Base-by-base conservation (phyloP, 1,139 yeast genomes). In the Candida gigantensis region DNA sequence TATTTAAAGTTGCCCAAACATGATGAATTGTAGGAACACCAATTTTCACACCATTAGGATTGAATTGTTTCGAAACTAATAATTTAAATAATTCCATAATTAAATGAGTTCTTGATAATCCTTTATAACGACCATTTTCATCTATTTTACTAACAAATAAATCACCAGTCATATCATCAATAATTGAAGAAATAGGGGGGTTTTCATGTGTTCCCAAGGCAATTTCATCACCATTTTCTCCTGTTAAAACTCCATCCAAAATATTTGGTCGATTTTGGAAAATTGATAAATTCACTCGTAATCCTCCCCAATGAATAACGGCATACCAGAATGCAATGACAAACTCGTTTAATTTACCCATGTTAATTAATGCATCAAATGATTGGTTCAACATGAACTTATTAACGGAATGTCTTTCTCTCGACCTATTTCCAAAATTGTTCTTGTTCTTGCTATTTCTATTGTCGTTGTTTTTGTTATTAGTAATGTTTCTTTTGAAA, bases 281-380 rank as follows among this genome's bases (percentile, higher is more conserved):
- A 12, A 43, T 24, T 4, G 32, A 29, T 16, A 51, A 35, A 21
- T 51, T 47, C 4, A 44, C 28, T 24, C 40, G 32, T 9, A 45
- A 15, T 1, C 50, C 50, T 19, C 69, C 74, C 67, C 70, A 68
- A 36, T 53, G 53, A 34, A 53, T 48, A 25, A 68, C 45, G 1
- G 56, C 35, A 28, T 55, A 58, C 69, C 68, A 66, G 18, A 60
- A 45, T 3, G 58, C 53, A 29, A 51, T 41, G 16, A 60, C 45
- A 35, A 63, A 65, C 36, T 65, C 70, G 10, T 51, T 47, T 14
- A 57, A 51, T 35, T 52, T 56, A 8, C 73, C 74, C 36, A 69
- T 42, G 17, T 56, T 53, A 14, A 56, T 35, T 18, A 71, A 50
- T 2, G 62, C 61, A 37, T 69, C 72, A 25, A 70, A 49, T 2